Base-by-base conservation (phyloP, 2,329 filamentous ascomycete species). In the Didymella arachidicola region DNA sequence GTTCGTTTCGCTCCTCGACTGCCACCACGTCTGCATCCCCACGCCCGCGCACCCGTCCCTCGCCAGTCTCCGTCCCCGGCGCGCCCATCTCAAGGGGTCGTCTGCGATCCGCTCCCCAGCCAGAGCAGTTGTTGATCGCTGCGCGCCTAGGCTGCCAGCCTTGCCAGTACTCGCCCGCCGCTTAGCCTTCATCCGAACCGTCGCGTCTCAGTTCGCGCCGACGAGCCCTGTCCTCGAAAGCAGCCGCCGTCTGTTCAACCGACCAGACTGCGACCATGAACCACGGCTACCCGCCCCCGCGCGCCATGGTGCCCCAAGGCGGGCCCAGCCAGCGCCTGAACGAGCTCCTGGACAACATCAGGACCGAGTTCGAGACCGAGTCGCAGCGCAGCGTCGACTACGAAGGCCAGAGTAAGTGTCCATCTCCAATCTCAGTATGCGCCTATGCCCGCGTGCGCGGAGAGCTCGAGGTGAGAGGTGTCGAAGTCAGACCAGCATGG, bases 271-370 rank as follows among this genome's bases (percentile, higher is more conserved):
- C 54, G 56, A 78, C 70, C 67, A 96, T 97, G 92, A 74, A 75
- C 59, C 72, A 74, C 70, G 65, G 64, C 57, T 97, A 97, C 79
- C 91, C 90, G 78, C 82, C 86, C 72, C 93, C 96, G 83, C 92
- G 92, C 76, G 90, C 89, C 77, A 90, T 96, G 85, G 80, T 82
- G 63, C 74, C 73, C 62, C 74, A 74, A 53, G 71, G 65, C 66
- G 86, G 83, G 65, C 88, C 87, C 66, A 89, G 90, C 60, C 85
- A 83, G 80, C 92, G 95, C 68, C 84, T 98, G 70, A 92, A 90
- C 68, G 94, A 99, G 83, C 87, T 98, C 64, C 85, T 99, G 73
- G 94, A 98, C 57, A 90, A 93, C 77, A 87, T 99, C 70, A 89
- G 94, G 74, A 85, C 87, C 72, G 95, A 99, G 79, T 98, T 97